Evolutionary conservation across 73 alveolate genomes (phyloP).

Genomic region (Paramecium caudatum): DNA sequence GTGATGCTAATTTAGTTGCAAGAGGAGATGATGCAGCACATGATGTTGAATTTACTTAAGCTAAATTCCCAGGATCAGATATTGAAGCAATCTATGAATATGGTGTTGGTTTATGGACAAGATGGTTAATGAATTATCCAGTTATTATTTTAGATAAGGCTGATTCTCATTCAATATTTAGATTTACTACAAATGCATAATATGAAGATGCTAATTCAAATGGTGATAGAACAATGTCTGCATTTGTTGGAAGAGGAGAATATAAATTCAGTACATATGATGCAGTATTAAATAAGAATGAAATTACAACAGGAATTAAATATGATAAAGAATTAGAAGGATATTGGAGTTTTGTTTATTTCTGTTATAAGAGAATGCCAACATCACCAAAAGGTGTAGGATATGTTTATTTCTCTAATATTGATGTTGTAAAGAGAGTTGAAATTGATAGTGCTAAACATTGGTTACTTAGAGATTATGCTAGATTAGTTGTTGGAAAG

Average conservation of each 20-base stretch:
- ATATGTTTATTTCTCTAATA: conserved; percentile 36
- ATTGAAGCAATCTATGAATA: conserved; percentile 68
- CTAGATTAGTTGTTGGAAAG: conserved; percentile 41
- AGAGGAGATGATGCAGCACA: conserved; percentile 32
- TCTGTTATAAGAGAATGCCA: conserved; percentile 57
- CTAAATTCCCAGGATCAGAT: conserved; percentile 52
- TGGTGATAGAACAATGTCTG: conserved; percentile 58
- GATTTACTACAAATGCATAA: conserved; percentile 40
- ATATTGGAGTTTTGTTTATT: conserved; percentile 64
- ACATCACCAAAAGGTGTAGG: conserved; percentile 44
- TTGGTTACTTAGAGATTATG: conserved; percentile 68
- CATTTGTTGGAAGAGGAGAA: conserved; percentile 31
- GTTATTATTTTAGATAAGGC: conserved; percentile 23
- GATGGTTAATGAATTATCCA: conserved; percentile 68
- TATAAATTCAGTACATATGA: conserved; percentile 50
- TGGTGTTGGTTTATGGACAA: conserved; percentile 68
- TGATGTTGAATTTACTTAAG: conserved; percentile 37
- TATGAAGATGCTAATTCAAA: conserved; percentile 38
- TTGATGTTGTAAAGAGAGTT: conserved; percentile 57
- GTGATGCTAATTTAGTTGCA: conserved; percentile 15
- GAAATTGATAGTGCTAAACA: conserved; percentile 63
- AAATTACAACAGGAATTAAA: not conserved
- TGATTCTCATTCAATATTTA: conserved; percentile 37
- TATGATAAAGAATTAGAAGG: conserved; percentile 65
- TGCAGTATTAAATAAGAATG: conserved; percentile 21